A percentile compares a stretch with the other conserved stretches of the same genome.
phyloP scores from a whole-genome alignment of 306 rosid species.

The Clitoria ternatea region DNA sequence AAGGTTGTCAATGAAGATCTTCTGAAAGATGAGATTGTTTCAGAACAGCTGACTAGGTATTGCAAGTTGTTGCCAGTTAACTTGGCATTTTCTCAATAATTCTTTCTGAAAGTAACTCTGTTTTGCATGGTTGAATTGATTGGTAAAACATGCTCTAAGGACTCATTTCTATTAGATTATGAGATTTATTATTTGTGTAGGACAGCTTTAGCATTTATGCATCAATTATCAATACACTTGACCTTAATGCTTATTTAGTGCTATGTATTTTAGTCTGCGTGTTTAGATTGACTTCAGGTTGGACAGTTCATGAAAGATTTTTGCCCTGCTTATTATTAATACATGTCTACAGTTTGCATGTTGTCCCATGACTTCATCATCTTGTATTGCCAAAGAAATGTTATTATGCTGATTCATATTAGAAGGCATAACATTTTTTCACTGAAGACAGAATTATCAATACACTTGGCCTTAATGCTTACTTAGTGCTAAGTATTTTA shows the following conservation, averaged over 20 bases:
- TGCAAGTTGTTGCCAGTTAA: constrained; percentile 4
- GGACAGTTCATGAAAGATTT: neutral
- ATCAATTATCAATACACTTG: neutral
- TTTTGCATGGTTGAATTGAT: neutral
- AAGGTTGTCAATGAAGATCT: constrained; percentile 43
- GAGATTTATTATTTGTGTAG: neutral
- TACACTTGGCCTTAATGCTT: no score
- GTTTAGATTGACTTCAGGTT: neutral
- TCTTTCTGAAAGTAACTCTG: neutral
- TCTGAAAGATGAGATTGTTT: constrained; percentile 76
- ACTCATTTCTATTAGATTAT: neutral
- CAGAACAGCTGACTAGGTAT: constrained; percentile 95
- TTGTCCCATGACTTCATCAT: neutral
- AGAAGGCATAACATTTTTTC: neutral
- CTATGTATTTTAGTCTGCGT: neutral
- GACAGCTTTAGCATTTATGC: neutral
- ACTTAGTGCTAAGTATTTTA: neutral
- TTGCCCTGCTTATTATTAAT: neutral
- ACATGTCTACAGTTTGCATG: neutral
- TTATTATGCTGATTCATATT: neutral
- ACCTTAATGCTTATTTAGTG: neutral
- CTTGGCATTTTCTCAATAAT: neutral
- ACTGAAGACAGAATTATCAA: no score
- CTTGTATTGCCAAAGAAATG: constrained; percentile 12
- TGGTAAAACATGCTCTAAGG: neutral